Conservation (phyloP, 257 asterid species). For the Salvia rosmarinus region DNA sequence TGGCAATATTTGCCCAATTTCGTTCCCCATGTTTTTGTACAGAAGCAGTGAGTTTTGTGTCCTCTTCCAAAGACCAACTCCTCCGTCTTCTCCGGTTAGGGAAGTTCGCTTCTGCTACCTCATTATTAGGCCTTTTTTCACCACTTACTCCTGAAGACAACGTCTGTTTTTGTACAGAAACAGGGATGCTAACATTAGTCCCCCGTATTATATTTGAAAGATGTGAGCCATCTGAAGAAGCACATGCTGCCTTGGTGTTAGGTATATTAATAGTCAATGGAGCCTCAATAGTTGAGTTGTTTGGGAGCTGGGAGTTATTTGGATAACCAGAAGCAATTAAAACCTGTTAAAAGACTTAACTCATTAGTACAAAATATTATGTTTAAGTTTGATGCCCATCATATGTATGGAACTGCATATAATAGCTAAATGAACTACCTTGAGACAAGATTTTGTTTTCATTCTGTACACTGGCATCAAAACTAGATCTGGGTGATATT, state of each 20-base stretch:
- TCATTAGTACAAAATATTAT: slow-evolving; percentile 21
- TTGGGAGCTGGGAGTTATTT: slow-evolving; percentile 49
- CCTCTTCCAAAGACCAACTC: slow-evolving; percentile 74
- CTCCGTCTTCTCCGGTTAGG: slow-evolving; percentile 60
- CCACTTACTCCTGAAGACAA: slow-evolving; percentile 46
- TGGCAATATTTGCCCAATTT: slow-evolving; percentile 70
- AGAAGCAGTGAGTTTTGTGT: slow-evolving; percentile 69
- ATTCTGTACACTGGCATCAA: not conserved
- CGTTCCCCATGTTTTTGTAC: slow-evolving; percentile 72
- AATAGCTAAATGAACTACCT: slow-evolving; percentile 1
- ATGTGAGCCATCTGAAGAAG: slow-evolving; percentile 52
- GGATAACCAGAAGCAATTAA: slow-evolving; percentile 66
- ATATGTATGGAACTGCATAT: not conserved
- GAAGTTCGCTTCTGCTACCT: slow-evolving; percentile 42
- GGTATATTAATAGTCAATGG: slow-evolving; percentile 81
- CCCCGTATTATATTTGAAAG: slow-evolving; percentile 45
- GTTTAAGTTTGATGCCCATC: not conserved
- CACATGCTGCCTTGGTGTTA: slow-evolving; percentile 47
- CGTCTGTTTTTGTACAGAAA: slow-evolving; percentile 64
- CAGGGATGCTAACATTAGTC: slow-evolving; percentile 63
- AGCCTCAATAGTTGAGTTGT: slow-evolving; percentile 69
- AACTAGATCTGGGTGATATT: not conserved
- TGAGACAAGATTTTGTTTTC: not conserved
- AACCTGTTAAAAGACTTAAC: slow-evolving; percentile 48
- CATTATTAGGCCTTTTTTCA: slow-evolving; percentile 63